Evolutionary conservation across 805 yeast genomes (phyloP), one percentile per base, ranked within the genome.

Genomic region (Hanseniaspora valbyensis): DNA sequence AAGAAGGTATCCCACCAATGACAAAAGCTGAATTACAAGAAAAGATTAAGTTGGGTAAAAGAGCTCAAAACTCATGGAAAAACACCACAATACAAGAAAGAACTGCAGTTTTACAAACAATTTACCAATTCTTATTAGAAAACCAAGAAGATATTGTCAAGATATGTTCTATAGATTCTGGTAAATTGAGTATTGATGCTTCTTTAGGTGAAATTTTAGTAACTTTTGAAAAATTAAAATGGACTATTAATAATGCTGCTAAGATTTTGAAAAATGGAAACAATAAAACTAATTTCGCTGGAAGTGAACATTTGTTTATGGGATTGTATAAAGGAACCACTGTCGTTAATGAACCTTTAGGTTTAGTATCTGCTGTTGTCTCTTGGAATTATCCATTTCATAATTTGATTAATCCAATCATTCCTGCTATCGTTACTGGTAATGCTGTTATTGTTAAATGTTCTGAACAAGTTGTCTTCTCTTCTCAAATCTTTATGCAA

Each of bases 311-410:
- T 60, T 67, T 85, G 56, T 75, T 92, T 54, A 80, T 92, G 82
- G 62, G 62, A 44, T 79, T 80, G 46, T 87, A 90, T 72, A 92
- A 92, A 64, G 82, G 82, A 50, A 97, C 96, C 3, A 92, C 90
- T 66, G 90, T 92, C 16, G 73, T 94, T 55, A 92, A 92, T 64
- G 95, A 89, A 64, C 97, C 98, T 0, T 66, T 90, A 50, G 83
- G 81, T 13, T 86, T 83, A 12, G 90, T 90, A 24, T 76, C 94
- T 7, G 95, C 97, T 0, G 71, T 92, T 54, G 86, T 92, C 1
- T 85, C 95, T 3, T 92, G 99, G 99, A 92, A 92, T 62, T 92
- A 92, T 63, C 98, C 99, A 0, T 81, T 92, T 65, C 98, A 92
- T 64, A 92, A 92, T 65, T 69, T 89, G 46, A 67, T 92, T 72